phyloP scores from a whole-genome alignment of 2,329 filamentous ascomycete genomes.

The Exophiala sp. region DNA sequence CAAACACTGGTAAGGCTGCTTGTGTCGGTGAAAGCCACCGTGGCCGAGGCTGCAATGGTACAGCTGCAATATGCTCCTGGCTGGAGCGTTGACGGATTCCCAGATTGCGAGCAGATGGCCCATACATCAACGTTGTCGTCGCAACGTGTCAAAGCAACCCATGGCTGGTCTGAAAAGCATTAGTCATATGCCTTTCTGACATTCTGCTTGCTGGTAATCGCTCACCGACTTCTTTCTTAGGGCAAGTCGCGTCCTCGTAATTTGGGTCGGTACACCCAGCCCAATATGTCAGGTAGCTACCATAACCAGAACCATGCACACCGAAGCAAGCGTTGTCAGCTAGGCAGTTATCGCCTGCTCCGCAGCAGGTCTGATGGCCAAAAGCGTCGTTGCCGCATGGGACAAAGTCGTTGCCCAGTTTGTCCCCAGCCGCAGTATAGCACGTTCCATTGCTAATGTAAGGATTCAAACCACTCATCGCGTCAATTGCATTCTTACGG shows the following conservation, averaged over 20 bases:
- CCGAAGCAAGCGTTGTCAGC: slow-evolving; percentile 31
- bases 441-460: slow-evolving; percentile 37
- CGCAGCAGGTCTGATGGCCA: slow-evolving; percentile 34
- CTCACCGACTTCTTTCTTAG: slow-evolving; percentile 31
- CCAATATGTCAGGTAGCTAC: slow-evolving; percentile 34
- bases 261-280: slow-evolving; percentile 37
- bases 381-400: slow-evolving; percentile 36
- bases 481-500: slow-evolving; percentile 2
- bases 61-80: slow-evolving; percentile 33
- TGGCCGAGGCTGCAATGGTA: slow-evolving; percentile 29
- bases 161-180: slow-evolving; percentile 27
- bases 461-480: slow-evolving; percentile 22
- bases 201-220: background rate
- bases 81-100: slow-evolving; percentile 23
- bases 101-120: slow-evolving; percentile 33
- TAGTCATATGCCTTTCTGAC: background rate
- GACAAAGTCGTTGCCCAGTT: slow-evolving; percentile 27
- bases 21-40: slow-evolving; percentile 28
- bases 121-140: slow-evolving; percentile 34
- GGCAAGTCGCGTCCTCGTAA: slow-evolving; percentile 35
- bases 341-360: slow-evolving; percentile 35
- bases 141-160: slow-evolving; percentile 38
- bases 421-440: slow-evolving; percentile 25
- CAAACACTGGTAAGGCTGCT: slow-evolving; percentile 30
- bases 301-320: slow-evolving; percentile 17